A percentile compares a stretch with the other conserved stretches of the same genome.
Conservation (phyloP, 129 eudicot genomes). For the Saposhnikovia divaricata region DNA sequence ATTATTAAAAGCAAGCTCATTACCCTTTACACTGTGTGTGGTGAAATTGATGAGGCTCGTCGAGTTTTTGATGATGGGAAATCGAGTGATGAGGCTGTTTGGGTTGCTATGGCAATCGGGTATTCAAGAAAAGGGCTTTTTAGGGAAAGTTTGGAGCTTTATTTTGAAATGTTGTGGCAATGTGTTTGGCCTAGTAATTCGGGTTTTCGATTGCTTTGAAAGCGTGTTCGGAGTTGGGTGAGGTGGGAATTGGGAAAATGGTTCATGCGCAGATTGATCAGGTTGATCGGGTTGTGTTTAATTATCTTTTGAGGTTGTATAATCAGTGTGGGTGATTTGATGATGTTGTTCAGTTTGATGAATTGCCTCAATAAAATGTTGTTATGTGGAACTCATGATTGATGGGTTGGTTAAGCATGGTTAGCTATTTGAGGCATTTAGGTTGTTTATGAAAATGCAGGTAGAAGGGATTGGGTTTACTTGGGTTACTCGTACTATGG, state of each 20-base stretch:
- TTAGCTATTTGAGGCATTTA: conserved; percentile 24
- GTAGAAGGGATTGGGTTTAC: conserved; percentile 22
- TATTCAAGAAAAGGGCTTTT: conserved; percentile 27
- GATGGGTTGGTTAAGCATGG: conserved; percentile 21
- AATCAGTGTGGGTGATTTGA: conserved; percentile 29
- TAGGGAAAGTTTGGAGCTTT: conserved; percentile 27
- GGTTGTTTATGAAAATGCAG: conserved; percentile 33
- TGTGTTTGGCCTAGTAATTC: conserved; percentile 29
- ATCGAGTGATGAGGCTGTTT: conserved; percentile 23
- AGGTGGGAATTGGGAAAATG: conserved; percentile 24
- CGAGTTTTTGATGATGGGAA: conserved; percentile 17
- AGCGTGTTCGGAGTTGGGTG: conserved; percentile 22
- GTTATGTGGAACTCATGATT: conserved; percentile 28
- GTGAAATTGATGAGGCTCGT: conserved; percentile 31
- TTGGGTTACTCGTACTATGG: conserved; percentile 30
- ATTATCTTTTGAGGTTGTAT: conserved; percentile 31
- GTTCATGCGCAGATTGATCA: conserved; percentile 34
- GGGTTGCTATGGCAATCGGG: conserved; percentile 39
- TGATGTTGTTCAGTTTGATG: conserved; percentile 30
- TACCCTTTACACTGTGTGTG: conserved; percentile 32
- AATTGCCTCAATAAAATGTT: conserved; percentile 32
- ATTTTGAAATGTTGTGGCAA: conserved; percentile 25
- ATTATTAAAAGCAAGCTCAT: conserved; percentile 27
- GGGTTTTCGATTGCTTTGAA: conserved; percentile 31
- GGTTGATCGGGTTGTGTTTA: conserved; percentile 37